Evolutionary conservation across 108 stramenopile genomes (phyloP), one percentile per base, ranked within the genome.

Genomic region (Phaeodactylum tricornutum): DNA sequence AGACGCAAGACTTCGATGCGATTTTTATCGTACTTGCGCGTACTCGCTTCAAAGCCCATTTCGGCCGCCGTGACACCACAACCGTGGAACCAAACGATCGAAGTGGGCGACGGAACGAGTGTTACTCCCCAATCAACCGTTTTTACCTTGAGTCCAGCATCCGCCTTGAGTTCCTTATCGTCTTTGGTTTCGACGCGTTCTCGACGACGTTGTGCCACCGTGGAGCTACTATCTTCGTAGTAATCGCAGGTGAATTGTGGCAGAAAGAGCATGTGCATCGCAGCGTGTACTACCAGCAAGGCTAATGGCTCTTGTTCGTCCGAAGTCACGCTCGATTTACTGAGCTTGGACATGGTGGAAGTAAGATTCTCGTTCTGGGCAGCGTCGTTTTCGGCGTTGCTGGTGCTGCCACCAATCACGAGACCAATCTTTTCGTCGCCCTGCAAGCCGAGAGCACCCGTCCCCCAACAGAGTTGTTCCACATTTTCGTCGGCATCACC

Each of bases 1-100:
- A 98, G 59, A n/a, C 92, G 80, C 28, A 97, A 58, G 12, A 97
- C 93, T 73, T 96, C 95, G 45, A 88, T 67, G 29, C 95, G 83
- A 64, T 95, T 92, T 55, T 77, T 79, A 59, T 93, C 92, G 43
- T 91, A 88, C 45, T 89, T 89, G 53, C 83, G 78, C 6, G 81
- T 84, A 31, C 52, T 28, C 0, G 59, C 59, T 28, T 59, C 64
- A 46, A 60, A 68, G 15, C 71, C 71, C 33, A 72, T 16, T 38
- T 75, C 61, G 3, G 54, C 38, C 0, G 65, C 26, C 7, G 65
- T 44, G 29, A 89, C 71, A 0, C 87, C 87, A 21, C 65, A 53
- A 4, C 87, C 87, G 0, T 80, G 60, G 0, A 78, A 75, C 87
- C 87, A 89, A 4, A 84, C 69, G 35, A 88, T 81, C 1, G 65